phyloP scores from a whole-genome alignment of 805 yeast genomes.

The Starmerella geochares region DNA sequence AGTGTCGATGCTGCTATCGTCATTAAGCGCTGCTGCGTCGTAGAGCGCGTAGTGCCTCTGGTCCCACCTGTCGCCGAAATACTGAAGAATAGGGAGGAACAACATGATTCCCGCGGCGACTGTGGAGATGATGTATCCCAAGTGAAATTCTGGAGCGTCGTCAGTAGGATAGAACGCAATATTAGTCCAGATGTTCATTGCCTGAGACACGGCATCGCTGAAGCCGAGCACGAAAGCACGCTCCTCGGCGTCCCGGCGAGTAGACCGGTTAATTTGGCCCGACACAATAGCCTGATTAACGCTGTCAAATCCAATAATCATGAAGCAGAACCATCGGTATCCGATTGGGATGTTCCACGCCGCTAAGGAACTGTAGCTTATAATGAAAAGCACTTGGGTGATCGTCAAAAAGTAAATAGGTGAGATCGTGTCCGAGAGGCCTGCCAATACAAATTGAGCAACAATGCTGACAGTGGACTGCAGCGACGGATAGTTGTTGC shows the following conservation, averaged over 20 bases:
- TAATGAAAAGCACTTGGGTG: constrained; percentile 31
- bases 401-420: constrained; percentile 34
- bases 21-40: not conserved
- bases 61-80: constrained; percentile 30
- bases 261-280: constrained; percentile 36
- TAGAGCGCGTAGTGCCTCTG: constrained; percentile 15
- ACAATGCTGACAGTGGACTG: constrained; percentile 37
- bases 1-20: not conserved
- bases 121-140: constrained; percentile 34
- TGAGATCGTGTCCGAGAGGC: constrained; percentile 34
- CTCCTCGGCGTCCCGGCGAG: constrained; percentile 31
- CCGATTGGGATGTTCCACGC: constrained; percentile 38
- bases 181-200: constrained; percentile 40
- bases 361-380: constrained; percentile 34
- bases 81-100: constrained; percentile 30
- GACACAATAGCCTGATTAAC: constrained; percentile 37
- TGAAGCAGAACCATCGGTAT: constrained; percentile 36
- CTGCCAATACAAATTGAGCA: constrained; percentile 35
- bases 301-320: constrained; percentile 33
- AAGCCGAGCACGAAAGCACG: constrained; percentile 32
- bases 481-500: constrained; percentile 37
- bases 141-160: constrained; percentile 35
- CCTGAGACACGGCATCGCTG: constrained; percentile 36
- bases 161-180: constrained; percentile 38
- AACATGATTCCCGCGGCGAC: constrained; percentile 34